A percentile compares a stretch with the other conserved stretches of the same genome.
phyloP scores from a whole-genome alignment of 148 eudicot species.

The Tetragonia tetragonoides region DNA sequence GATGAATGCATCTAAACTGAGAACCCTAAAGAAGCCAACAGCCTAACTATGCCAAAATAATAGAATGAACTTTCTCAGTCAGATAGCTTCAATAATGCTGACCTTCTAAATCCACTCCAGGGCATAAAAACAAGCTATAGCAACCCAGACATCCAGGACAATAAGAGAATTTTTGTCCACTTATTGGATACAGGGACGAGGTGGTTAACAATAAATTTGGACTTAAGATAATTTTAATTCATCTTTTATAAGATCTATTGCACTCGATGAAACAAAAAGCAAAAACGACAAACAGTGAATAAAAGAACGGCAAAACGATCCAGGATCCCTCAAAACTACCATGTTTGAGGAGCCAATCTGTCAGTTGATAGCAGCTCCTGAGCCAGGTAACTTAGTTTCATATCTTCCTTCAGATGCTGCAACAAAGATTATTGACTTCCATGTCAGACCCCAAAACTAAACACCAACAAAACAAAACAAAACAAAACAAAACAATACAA shows the following conservation, averaged over 20 bases:
- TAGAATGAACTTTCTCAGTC: too few species aligned
- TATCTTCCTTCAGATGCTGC: slow-evolving; percentile 96
- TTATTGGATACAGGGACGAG: background rate
- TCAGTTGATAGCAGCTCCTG: slow-evolving; percentile 94
- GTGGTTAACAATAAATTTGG: too few species aligned
- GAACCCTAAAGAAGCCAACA: background rate
- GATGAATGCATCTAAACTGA: slow-evolving; percentile 10
- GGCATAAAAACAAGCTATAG: background rate
- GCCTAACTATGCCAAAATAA: background rate
- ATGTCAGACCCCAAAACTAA: slow-evolving; percentile 7
- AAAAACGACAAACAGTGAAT: background rate
- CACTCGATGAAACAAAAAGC: background rate
- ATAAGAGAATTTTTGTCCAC: background rate
- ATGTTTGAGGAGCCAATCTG: slow-evolving; percentile 94
- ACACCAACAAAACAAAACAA: too few species aligned
- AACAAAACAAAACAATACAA: too few species aligned
- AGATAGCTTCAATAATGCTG: background rate
- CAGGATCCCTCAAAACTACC: slow-evolving; percentile 42
- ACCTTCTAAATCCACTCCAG: background rate
- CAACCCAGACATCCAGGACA: background rate
- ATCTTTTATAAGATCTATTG: background rate
- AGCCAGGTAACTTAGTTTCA: slow-evolving; percentile 95
- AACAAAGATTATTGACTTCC: slow-evolving; percentile 14
- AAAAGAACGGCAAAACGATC: background rate
- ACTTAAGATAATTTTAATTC: background rate